phyloP scores from a whole-genome alignment of 495 filamentous ascomycete species.

The Glarea lozoyensis region DNA sequence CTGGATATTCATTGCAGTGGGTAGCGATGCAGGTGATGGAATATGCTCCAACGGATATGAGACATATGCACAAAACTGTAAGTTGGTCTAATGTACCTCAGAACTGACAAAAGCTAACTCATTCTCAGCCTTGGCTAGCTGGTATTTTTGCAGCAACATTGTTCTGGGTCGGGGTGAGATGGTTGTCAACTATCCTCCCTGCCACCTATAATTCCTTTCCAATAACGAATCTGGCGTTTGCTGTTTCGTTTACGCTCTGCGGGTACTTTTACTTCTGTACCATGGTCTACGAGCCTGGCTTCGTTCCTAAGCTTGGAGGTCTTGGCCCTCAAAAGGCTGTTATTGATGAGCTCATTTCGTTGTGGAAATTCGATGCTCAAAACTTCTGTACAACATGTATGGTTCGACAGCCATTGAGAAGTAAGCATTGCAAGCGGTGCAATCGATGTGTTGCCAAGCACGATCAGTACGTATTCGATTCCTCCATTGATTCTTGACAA shows the following conservation, averaged over 20 bases:
- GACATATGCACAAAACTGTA: constrained; percentile 80
- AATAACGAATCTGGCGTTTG: constrained; percentile 68
- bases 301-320: constrained; percentile 85
- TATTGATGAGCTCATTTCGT: constrained; percentile 71
- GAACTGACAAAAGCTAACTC: constrained; percentile 13
- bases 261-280: constrained; percentile 78
- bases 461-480: constrained; percentile 66
- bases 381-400: constrained; percentile 94
- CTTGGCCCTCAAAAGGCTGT: constrained; percentile 78
- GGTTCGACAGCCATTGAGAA: constrained; percentile 81
- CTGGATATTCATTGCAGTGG: constrained; percentile 69
- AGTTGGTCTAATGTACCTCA: constrained; percentile 20
- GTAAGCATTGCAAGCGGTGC: constrained; percentile 91
- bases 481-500: not conserved
- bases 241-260: constrained; percentile 51
- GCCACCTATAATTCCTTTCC: constrained; percentile 55
- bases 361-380: constrained; percentile 86
- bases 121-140: constrained; percentile 73
- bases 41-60: constrained; percentile 78
- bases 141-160: constrained; percentile 86
- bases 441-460: constrained; percentile 90
- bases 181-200: constrained; percentile 64
- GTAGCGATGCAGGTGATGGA: constrained; percentile 64
- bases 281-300: constrained; percentile 87
- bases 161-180: constrained; percentile 74